Percentiles rank a stretch among this genome's conserved stretches.
Evolutionary conservation across 805 yeast species (phyloP).

Genomic region (Yarrowia deformans): DNA sequence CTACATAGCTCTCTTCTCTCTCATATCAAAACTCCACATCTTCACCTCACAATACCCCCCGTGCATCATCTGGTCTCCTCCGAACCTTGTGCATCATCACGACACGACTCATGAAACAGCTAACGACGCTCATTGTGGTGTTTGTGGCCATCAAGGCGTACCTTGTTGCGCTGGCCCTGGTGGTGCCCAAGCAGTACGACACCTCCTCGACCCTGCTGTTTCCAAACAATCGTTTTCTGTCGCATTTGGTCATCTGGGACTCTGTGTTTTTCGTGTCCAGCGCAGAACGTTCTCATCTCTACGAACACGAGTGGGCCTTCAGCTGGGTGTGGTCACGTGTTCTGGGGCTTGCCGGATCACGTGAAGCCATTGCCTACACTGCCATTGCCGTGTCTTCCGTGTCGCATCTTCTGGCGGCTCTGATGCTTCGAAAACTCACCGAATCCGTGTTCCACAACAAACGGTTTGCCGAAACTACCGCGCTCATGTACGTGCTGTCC

Average conservation of each 20-base stretch:
- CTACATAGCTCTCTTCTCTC: not conserved
- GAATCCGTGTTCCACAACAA: conserved; percentile 40
- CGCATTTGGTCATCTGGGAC: conserved; percentile 77
- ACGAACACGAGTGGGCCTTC: conserved; percentile 91
- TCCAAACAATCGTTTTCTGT: conserved; percentile 6
- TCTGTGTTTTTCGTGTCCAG: conserved; percentile 74
- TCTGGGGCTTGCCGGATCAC: conserved; percentile 4
- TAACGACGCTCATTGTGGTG: conserved; percentile 8
- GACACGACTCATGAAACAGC: conserved; percentile 6
- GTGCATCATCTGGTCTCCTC: not conserved
- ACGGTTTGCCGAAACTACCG: conserved; percentile 50
- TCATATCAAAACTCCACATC: too few species aligned
- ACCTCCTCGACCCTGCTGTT: conserved; percentile 24
- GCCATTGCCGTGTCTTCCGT: conserved; percentile 61
- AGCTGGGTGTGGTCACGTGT: conserved; percentile 77
- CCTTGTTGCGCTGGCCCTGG: conserved; percentile 7
- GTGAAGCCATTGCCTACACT: conserved; percentile 50
- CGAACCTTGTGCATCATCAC: not conserved
- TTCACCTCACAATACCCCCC: too few species aligned
- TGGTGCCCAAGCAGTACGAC: conserved; percentile 31
- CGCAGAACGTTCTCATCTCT: conserved; percentile 60
- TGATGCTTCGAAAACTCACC: conserved; percentile 62
- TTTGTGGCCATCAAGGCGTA: conserved; percentile 26
- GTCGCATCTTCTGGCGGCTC: conserved; percentile 59
- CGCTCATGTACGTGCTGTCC: conserved; percentile 63